Conservation (phyloP, 768 basidiomycete genomes). For the Lactarius akahatsu region DNA sequence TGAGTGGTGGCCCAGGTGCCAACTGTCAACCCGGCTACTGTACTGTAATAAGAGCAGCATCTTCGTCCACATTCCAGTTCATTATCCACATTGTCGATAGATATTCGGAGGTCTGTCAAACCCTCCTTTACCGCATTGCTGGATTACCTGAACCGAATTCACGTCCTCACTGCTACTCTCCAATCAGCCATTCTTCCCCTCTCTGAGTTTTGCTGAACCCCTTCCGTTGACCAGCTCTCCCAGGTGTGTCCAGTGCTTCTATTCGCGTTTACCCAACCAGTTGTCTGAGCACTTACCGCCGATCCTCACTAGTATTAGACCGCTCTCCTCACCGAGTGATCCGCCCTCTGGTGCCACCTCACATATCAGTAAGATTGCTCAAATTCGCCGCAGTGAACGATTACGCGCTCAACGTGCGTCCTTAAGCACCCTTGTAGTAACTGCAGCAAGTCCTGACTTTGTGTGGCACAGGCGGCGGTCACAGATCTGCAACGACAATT, state of each 20-base stretch:
- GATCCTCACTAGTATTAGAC: not conserved
- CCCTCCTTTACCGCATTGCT: slow-evolving; percentile 34
- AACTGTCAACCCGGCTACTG: too few relatives aligned
- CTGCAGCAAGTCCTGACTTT: not conserved
- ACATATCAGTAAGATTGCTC: not conserved
- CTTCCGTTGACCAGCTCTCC: not conserved
- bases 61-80: not conserved
- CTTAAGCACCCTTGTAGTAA: not conserved
- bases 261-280: slow-evolving; percentile 42
- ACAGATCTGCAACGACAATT: not conserved
- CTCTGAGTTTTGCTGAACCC: slow-evolving; percentile 39
- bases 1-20: too few relatives aligned
- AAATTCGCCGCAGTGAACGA: not conserved
- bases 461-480: not conserved
- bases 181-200: slow-evolving; percentile 55
- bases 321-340: not conserved
- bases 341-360: not conserved
- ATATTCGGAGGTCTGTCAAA: not conserved
- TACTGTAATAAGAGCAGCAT: too few relatives aligned
- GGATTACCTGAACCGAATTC: slow-evolving; percentile 32
- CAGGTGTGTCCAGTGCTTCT: slow-evolving; percentile 24
- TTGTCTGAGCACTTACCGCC: slow-evolving; percentile 31
- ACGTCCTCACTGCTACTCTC: slow-evolving; percentile 38
- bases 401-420: not conserved
- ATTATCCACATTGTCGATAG: not conserved